A percentile compares a stretch with the other conserved stretches of the same genome.
phyloP scores from a whole-genome alignment of 176 grass and related monocot genomes.

The Oryza nivara region DNA sequence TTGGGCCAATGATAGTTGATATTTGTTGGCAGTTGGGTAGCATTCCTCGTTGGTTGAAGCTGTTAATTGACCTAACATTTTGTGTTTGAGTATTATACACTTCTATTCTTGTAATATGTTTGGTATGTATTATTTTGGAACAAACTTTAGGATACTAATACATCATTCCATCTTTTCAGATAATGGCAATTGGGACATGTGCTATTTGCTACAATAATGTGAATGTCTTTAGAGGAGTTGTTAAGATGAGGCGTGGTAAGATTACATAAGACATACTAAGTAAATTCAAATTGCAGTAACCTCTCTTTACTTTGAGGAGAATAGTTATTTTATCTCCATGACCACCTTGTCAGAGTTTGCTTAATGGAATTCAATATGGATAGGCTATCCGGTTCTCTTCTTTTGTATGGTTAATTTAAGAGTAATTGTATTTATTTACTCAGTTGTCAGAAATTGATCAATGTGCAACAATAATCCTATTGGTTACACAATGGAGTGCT shows the following conservation, averaged over 20 bases:
- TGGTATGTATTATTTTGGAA: background rate
- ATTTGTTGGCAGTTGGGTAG: slow-evolving; percentile 3
- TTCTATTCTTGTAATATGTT: slow-evolving; percentile 9
- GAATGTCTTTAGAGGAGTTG: slow-evolving; percentile 86
- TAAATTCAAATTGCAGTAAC: background rate
- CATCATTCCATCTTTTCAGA: slow-evolving; percentile 55
- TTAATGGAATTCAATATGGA: background rate
- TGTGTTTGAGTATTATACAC: background rate
- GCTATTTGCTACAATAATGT: slow-evolving; percentile 95
- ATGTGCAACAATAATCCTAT: background rate
- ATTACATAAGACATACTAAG: slow-evolving; percentile 26
- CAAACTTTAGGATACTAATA: background rate
- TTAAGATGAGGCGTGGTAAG: slow-evolving; percentile 99
- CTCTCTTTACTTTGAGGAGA: slow-evolving; percentile 1
- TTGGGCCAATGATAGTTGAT: background rate
- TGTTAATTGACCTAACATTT: background rate
- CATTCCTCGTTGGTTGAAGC: slow-evolving; percentile 1
- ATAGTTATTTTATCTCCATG: background rate
- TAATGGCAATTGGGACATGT: slow-evolving; percentile 95
- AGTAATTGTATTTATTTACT: background rate
- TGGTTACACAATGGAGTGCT: background rate
- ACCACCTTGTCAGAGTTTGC: background rate
- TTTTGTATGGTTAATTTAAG: slow-evolving; percentile 10
- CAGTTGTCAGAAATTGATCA: background rate
- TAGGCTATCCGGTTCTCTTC: background rate